phyloP scores from a whole-genome alignment of 1,139 yeast species.

The Blastobotrys petasosporus region DNA sequence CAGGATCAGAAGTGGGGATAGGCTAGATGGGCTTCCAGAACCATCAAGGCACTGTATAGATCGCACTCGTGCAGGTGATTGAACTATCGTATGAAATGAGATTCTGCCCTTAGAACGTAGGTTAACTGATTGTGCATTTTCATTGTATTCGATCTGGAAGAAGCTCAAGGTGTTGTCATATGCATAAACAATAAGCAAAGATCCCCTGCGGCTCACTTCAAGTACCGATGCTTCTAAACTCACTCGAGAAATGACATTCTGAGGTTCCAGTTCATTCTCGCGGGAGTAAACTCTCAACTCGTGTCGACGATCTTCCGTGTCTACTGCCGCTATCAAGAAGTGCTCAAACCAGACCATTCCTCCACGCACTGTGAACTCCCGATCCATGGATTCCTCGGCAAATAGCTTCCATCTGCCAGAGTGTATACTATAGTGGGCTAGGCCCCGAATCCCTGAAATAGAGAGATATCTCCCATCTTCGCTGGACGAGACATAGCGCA shows the following conservation, averaged over 20 bases:
- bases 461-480: slow-evolving; percentile 40
- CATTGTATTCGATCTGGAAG: slow-evolving; percentile 20
- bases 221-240: slow-evolving; percentile 29
- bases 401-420: slow-evolving; percentile 40
- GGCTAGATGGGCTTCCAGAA: slow-evolving; percentile 8
- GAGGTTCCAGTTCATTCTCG: slow-evolving; percentile 31
- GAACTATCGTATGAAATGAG: slow-evolving; percentile 31
- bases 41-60: slow-evolving; percentile 23
- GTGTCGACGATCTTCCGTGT: slow-evolving; percentile 25
- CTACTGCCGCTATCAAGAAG: slow-evolving; percentile 34
- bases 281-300: slow-evolving; percentile 36
- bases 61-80: slow-evolving; percentile 35
- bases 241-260: slow-evolving; percentile 23
- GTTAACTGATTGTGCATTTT: slow-evolving; percentile 15
- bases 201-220: slow-evolving; percentile 27
- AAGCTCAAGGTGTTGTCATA: slow-evolving; percentile 30
- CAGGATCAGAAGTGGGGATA: slow-evolving; percentile 25
- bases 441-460: slow-evolving; percentile 38
- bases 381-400: slow-evolving; percentile 33
- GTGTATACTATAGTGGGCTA: slow-evolving; percentile 36
- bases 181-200: slow-evolving; percentile 33
- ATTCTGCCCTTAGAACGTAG: slow-evolving; percentile 29
- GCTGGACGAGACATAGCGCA: slow-evolving; percentile 34
- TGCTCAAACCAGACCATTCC: slow-evolving; percentile 41
- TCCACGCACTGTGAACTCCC: slow-evolving; percentile 38